Evolutionary conservation across 83 land plant genomes (phyloP), one percentile per base, ranked within the genome.

Genomic region (Thuja plicata): DNA sequence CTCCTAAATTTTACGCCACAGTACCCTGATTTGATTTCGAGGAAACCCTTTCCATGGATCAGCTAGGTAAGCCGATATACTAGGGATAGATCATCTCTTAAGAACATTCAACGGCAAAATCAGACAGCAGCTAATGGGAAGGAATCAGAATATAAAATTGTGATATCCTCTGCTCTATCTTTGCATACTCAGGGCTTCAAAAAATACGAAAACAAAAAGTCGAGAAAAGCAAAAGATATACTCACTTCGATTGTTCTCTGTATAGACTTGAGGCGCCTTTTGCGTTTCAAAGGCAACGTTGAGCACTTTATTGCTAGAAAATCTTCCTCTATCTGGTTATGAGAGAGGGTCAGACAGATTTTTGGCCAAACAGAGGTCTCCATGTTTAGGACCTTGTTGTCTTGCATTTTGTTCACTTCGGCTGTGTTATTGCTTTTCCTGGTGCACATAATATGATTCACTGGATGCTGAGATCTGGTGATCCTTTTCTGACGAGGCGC

Each of bases 311-410:
- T 90, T 35, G 89, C 93, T 92, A 92, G 83, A 91, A 95, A 96
- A 88, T 96, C 97, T 55, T 96, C 95, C 87, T 95, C 97, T 87
- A 95, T 96, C 91, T 96, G 96, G 84, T 92, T 91, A 85, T 90
- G 95, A 3, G 96, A 93, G 50, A 96, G 85, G 35, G 91, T 88
- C 62, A 94, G 90, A 85, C 74, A 73, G 81, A 96, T 92, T 87
- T 95, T 96, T 2, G 97, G 97, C 89, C 94, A 94, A 9, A 89
- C 93, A 15, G 86, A 89, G 19, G 78, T 19, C 71, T 89, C 90
- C 17, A 66, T 7, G n/a, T 79, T 57, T 3, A 32, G 19, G 41
- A 41, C 38, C 73, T 55, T 86, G 87, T 37, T 86, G 87, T 60
- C 87, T 48, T 83, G 57, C 19, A 48, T 30, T 48, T 54, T 83